Conservation (phyloP, 1,284 basidiomycete genomes). For the Puccinia brachypodii region DNA sequence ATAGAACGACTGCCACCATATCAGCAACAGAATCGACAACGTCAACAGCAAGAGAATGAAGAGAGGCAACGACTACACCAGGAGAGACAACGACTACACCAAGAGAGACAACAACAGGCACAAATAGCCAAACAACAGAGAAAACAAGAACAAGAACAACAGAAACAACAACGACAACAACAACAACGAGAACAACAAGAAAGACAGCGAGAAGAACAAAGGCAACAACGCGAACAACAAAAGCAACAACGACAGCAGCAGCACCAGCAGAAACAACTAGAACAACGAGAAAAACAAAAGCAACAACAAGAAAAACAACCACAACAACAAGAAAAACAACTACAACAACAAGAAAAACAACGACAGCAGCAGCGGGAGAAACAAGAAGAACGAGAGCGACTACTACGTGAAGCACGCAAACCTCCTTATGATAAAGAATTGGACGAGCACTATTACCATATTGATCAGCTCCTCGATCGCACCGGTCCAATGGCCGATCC, state of each 20-base stretch:
- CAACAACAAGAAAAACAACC: neutral
- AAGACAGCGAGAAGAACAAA: neutral
- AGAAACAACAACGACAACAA: neutral
- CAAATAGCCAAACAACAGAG: no score
- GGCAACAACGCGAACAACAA: neutral
- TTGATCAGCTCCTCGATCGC: conserved; percentile 69
- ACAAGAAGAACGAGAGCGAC: neutral
- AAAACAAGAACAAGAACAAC: no score
- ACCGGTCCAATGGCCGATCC: conserved; percentile 78
- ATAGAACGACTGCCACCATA: no score
- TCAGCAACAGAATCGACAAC: no score
- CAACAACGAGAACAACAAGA: neutral
- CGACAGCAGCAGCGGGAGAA: neutral
- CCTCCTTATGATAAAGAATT: neutral
- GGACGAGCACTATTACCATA: conserved; percentile 49
- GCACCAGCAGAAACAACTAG: neutral
- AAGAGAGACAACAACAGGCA: no score
- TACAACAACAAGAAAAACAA: neutral
- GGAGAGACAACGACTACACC: no score
- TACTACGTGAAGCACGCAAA: neutral
- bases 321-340: neutral
- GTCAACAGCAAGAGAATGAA: no score
- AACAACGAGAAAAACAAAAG: neutral
- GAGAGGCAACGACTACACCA: no score
- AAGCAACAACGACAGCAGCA: neutral